These are phyloP conservation scores for Mariannaea elegans DNA, from an alignment of 2,329 filamentous ascomycete genomes.

Conservation along the genomic window DNA sequence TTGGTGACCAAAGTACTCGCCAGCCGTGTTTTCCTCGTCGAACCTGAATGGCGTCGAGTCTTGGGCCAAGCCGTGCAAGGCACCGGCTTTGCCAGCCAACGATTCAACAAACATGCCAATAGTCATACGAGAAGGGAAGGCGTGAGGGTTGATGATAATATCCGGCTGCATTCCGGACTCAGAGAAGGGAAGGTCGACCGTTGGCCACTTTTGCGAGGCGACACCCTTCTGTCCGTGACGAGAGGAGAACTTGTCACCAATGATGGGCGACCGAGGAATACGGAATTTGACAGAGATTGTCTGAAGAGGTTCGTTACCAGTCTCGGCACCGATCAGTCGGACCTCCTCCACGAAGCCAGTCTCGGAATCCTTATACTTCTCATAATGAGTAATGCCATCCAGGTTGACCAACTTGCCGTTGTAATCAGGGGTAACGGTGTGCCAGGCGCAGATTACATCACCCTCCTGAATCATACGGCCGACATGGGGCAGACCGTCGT, in stretches of 20 bases:
- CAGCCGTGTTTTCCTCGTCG: slow-evolving; percentile 89
- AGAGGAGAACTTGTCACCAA: slow-evolving; percentile 99
- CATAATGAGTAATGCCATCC: slow-evolving; percentile 84
- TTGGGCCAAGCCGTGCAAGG: slow-evolving; percentile 93
- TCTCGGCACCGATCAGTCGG: slow-evolving; percentile 86
- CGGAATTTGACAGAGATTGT: slow-evolving; percentile 92
- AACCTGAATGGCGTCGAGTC: slow-evolving; percentile 97
- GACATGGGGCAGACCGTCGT: slow-evolving; percentile 85
- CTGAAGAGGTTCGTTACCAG: slow-evolving; percentile 83
- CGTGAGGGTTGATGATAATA: slow-evolving; percentile 98
- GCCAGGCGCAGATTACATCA: slow-evolving; percentile 87
- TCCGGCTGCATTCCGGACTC: slow-evolving; percentile 97
- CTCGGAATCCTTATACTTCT: slow-evolving; percentile 95
- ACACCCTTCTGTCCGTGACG: slow-evolving; percentile 99
- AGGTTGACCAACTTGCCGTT: slow-evolving; percentile 83
- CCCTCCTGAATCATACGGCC: slow-evolving; percentile 82
- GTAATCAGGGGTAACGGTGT: slow-evolving; percentile 85
- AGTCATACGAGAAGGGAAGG: slow-evolving; percentile 99
- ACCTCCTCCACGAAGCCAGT: slow-evolving; percentile 92
- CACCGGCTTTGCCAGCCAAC: slow-evolving; percentile 91
- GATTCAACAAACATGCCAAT: slow-evolving; percentile 99
- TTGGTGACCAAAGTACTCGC: slow-evolving; percentile 95
- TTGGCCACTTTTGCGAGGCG: slow-evolving; percentile 93
- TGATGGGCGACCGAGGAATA: slow-evolving; percentile 87
- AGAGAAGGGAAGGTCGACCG: slow-evolving; percentile 93